These are phyloP conservation scores for Candida multigemmis DNA, from an alignment of 805 yeast genomes.

Conservation along the genomic window DNA sequence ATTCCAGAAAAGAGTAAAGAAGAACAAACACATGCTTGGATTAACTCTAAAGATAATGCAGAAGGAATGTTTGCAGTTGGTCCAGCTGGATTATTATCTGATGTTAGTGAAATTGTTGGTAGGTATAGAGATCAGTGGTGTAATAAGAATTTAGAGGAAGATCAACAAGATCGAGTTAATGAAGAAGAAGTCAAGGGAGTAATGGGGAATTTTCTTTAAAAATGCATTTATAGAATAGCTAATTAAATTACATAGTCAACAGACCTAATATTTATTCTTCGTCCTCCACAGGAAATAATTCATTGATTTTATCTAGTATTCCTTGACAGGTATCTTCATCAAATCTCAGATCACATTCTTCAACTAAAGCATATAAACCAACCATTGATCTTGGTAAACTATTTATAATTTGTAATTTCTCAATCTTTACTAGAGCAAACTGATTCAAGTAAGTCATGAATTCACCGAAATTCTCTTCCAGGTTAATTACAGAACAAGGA, in stretches of 20 bases:
- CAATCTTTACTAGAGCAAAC: conserved; percentile 67
- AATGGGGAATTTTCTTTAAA: neutral
- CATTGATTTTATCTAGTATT: conserved; percentile 48
- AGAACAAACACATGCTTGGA: conserved; percentile 39
- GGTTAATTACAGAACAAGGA: conserved; percentile 13
- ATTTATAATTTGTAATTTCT: conserved; percentile 76
- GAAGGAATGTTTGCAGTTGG: conserved; percentile 45
- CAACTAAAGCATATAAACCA: conserved; percentile 68
- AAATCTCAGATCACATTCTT: conserved; percentile 87
- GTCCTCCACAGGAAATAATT: conserved; percentile 40
- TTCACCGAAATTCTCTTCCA: conserved; percentile 13
- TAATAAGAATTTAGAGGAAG: conserved; percentile 5
- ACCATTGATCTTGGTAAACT: conserved; percentile 75
- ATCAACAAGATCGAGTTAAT: conserved; percentile 1
- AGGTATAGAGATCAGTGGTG: conserved; percentile 31
- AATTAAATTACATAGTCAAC: no score
- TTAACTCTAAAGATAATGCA: conserved; percentile 32
- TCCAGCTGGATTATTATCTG: conserved; percentile 62
- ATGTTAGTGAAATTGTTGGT: conserved; percentile 52
- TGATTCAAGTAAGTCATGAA: conserved; percentile 39
- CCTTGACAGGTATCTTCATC: conserved; percentile 54
- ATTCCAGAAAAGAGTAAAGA: conserved; percentile 7
- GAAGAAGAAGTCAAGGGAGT: neutral
- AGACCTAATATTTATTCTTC: conserved; percentile 10
- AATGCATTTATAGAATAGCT: conserved; percentile 1